These are phyloP conservation scores for Arthrobotrys sinensis DNA, from an alignment of 2,329 filamentous ascomycete species.

Conservation along the genomic window DNA sequence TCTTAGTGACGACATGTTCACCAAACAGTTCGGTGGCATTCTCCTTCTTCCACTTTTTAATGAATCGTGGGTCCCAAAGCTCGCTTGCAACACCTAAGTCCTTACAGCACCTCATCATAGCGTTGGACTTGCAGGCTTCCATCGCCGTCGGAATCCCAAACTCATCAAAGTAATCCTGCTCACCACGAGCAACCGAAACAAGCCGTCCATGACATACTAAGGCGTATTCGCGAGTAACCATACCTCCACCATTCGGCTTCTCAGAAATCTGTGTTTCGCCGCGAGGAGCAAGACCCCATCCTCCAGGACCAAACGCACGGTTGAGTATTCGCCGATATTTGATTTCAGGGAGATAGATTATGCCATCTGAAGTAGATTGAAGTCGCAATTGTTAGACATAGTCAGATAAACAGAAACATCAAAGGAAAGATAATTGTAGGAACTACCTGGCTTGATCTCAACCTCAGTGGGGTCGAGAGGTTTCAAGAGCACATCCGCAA, in stretches of 20 bases:
- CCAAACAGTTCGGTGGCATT: slow-evolving; percentile 87
- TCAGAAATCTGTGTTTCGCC: slow-evolving; percentile 88
- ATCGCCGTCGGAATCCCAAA: slow-evolving; percentile 94
- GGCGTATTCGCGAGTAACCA: slow-evolving; percentile 91
- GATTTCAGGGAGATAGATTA: slow-evolving; percentile 96
- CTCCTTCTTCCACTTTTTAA: slow-evolving; percentile 83
- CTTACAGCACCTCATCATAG: slow-evolving; percentile 98
- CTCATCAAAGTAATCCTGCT: slow-evolving; percentile 91
- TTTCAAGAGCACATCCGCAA: slow-evolving; percentile 77
- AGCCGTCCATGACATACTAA: slow-evolving; percentile 88
- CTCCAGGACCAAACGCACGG: slow-evolving; percentile 90
- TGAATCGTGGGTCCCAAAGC: slow-evolving; percentile 95
- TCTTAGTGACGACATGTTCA: slow-evolving; percentile 88
- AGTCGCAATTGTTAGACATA: slow-evolving; percentile 18
- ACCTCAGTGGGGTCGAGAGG: slow-evolving; percentile 81
- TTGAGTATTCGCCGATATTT: slow-evolving; percentile 95
- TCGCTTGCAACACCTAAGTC: slow-evolving; percentile 95
- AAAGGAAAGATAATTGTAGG: neutral
- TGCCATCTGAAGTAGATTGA: slow-evolving; percentile 76
- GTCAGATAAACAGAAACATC: neutral
- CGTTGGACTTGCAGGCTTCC: slow-evolving; percentile 98
- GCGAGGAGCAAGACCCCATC: slow-evolving; percentile 92
- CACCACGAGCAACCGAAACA: slow-evolving; percentile 91
- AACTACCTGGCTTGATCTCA: slow-evolving; percentile 84
- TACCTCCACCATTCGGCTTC: slow-evolving; percentile 73